Percentiles rank a stretch among this genome's conserved stretches.
phyloP scores from a whole-genome alignment of 495 filamentous ascomycete species.

The Amniculicola lignicola region DNA sequence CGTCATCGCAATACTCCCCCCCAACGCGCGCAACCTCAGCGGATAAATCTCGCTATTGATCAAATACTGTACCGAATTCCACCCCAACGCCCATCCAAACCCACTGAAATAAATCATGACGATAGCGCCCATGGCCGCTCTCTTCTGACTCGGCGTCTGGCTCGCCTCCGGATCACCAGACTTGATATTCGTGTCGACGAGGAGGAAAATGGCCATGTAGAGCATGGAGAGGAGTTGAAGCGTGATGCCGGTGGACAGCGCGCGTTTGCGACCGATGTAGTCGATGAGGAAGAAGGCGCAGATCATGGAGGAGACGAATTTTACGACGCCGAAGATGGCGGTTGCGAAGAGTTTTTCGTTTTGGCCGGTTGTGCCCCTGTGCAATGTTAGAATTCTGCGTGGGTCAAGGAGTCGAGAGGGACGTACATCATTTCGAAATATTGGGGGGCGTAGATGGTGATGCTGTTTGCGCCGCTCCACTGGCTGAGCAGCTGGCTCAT shows the following conservation, averaged over 20 bases:
- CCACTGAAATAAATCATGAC: constrained; percentile 40
- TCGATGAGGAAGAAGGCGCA: constrained; percentile 74
- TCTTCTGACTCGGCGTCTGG: constrained; percentile 25
- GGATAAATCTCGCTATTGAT: constrained; percentile 75
- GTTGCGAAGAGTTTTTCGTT: constrained; percentile 64
- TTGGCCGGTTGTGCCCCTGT: constrained; percentile 54
- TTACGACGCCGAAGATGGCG: constrained; percentile 68
- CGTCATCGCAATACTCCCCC: constrained; percentile 37
- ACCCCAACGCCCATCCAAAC: constrained; percentile 65
- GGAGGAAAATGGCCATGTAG: constrained; percentile 65
- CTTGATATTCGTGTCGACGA: constrained; percentile 29
- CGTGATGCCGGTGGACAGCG: constrained; percentile 61
- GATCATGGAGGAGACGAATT: constrained; percentile 59
- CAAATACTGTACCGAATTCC: constrained; percentile 74
- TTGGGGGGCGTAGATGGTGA: constrained; percentile 55
- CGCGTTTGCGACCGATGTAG: constrained; percentile 67
- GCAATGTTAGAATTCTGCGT: too few species aligned
- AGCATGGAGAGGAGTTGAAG: constrained; percentile 63
- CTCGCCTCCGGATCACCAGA: constrained; percentile 11
- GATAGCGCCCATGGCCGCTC: constrained; percentile 37
- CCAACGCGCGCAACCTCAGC: constrained; percentile 42
- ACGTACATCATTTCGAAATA: constrained; percentile 58
- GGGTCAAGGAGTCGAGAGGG: too few species aligned
- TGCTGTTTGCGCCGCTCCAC: constrained; percentile 64
- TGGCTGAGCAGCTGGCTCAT: constrained; percentile 59